Evolutionary conservation across 108 stramenopile species (phyloP).

Genomic region (Cyclostephanos invisitatus): DNA sequence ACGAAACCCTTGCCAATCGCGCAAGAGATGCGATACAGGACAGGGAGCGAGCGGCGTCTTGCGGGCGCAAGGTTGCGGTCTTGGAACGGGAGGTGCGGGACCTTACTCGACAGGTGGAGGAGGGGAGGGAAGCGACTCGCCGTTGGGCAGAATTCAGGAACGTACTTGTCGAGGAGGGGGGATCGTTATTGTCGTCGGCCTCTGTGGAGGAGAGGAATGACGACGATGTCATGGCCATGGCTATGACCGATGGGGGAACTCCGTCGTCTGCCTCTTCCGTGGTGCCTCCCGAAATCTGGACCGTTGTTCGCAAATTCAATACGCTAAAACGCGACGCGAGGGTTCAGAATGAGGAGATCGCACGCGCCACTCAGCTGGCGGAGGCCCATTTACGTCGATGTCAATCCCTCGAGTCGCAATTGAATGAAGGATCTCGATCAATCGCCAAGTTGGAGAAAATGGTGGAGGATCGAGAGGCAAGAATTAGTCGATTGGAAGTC

Average conservation of each 20-base stretch:
- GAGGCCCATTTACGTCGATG: conserved; percentile 40
- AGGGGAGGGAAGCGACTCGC: conserved; percentile 37
- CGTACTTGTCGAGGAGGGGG: conserved; percentile 42
- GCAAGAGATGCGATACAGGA: conserved; percentile 46
- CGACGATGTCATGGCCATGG: conserved; percentile 1
- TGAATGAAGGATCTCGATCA: conserved; percentile 33
- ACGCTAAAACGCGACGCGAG: conserved; percentile 36
- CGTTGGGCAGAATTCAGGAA: conserved; percentile 60
- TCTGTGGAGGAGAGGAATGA: conserved; percentile 2
- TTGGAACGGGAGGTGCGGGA: conserved; percentile 54
- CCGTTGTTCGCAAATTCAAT: conserved; percentile 52
- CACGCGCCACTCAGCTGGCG: conserved; percentile 26
- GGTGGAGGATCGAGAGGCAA: conserved; percentile 26
- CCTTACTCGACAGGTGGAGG: conserved; percentile 33
- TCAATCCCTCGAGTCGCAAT: conserved; percentile 32
- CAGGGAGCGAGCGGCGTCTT: conserved; percentile 53
- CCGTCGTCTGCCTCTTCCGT: background rate
- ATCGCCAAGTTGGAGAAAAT: conserved; percentile 47
- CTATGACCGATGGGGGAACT: background rate
- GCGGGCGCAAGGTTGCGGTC: conserved; percentile 37
- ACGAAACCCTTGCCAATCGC: conserved; percentile 49
- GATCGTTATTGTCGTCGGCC: background rate
- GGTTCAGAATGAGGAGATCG: conserved; percentile 31
- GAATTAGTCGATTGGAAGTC: conserved; percentile 33
- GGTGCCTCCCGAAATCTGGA: conserved; percentile 64